Evolutionary conservation across 805 yeast species (phyloP).

Genomic region (Saturnispora zaruensis): DNA sequence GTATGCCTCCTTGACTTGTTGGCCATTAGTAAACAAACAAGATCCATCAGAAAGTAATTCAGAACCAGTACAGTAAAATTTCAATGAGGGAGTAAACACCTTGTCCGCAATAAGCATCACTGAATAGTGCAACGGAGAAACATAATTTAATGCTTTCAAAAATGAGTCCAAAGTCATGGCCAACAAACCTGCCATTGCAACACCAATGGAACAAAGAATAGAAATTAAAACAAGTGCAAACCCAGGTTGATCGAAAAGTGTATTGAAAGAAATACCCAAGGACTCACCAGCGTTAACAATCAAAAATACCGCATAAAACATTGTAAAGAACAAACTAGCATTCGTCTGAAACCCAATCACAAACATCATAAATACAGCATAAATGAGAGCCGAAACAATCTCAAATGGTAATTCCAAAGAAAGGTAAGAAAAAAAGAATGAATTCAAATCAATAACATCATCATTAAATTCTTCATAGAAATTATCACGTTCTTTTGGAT

Average conservation of each 20-base stretch:
- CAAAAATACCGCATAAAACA: conserved; percentile 44
- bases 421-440: conserved; percentile 55
- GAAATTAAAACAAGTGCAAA: conserved; percentile 71
- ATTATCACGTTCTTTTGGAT: conserved; percentile 63
- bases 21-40: conserved; percentile 47
- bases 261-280: conserved; percentile 71
- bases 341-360: conserved; percentile 68
- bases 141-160: conserved; percentile 60
- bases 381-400: conserved; percentile 46
- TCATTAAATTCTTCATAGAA: conserved; percentile 77
- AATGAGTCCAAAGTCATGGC: conserved; percentile 67
- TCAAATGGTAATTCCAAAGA: conserved; percentile 64
- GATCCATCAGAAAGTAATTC: conserved; percentile 26
- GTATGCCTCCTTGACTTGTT: conserved; percentile 46
- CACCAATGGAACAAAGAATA: conserved; percentile 57
- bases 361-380: conserved; percentile 54
- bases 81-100: conserved; percentile 43
- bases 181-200: conserved; percentile 79
- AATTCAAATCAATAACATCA: conserved; percentile 53
- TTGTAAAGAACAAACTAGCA: conserved; percentile 56
- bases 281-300: conserved; percentile 75
- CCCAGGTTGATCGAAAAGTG: conserved; percentile 66
- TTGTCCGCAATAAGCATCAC: conserved; percentile 52
- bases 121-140: conserved; percentile 72
- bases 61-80: conserved; percentile 37